Evolutionary conservation across 192 early-diverging fungal species (phyloP).

Genomic region (Coemansia sp.): DNA sequence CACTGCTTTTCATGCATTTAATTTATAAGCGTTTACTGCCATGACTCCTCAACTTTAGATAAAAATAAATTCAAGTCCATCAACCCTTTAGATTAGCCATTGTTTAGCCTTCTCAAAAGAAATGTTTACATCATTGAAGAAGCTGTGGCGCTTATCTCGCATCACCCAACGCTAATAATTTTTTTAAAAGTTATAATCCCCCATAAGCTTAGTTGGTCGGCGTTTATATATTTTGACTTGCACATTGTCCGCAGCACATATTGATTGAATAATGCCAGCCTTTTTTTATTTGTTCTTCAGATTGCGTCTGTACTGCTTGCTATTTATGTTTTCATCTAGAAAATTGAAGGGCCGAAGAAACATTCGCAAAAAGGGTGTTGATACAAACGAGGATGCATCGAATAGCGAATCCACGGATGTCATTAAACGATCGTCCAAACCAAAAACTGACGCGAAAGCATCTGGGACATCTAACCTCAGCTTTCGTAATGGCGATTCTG

Average conservation of each 20-base stretch:
- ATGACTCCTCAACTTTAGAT: neutral
- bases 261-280: neutral
- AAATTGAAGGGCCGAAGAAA: constrained; percentile 40
- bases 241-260: neutral
- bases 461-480: constrained; percentile 14
- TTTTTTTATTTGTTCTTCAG: neutral
- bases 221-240: neutral
- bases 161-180: no score
- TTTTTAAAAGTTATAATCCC: neutral
- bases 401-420: constrained; percentile 23
- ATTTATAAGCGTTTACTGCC: neutral
- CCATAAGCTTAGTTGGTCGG: neutral
- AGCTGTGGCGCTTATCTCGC: neutral
- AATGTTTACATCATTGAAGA: neutral
- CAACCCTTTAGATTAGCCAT: neutral
- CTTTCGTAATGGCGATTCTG: constrained; percentile 7
- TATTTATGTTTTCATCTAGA: constrained; percentile 41
- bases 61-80: neutral
- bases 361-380: constrained; percentile 31
- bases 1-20: neutral
- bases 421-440: constrained; percentile 30
- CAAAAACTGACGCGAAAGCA: neutral
- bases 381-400: constrained; percentile 1
- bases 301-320: constrained; percentile 1
- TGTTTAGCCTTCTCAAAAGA: neutral